These are phyloP conservation scores for Angomonas deanei DNA, from an alignment of 208 protist genomes.

Conservation along the genomic window DNA sequence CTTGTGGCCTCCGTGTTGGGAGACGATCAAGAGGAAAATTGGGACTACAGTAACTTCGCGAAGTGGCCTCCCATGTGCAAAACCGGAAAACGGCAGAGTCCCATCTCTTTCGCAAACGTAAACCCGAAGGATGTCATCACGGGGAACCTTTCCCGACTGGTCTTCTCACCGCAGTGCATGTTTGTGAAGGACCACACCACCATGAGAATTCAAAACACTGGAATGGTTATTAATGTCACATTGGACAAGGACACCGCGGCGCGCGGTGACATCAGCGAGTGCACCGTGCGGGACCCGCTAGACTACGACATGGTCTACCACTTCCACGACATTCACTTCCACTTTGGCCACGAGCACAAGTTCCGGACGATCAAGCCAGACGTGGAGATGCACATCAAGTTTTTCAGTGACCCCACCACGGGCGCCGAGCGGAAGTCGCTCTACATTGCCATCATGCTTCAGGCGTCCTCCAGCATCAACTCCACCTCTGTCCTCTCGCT, in stretches of 20 bases:
- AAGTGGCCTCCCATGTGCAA: constrained; percentile 44
- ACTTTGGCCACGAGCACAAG: constrained; percentile 54
- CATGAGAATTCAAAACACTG: constrained; percentile 53
- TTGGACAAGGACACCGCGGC: constrained; percentile 24
- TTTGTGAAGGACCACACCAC: constrained; percentile 42
- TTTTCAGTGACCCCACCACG: constrained; percentile 11
- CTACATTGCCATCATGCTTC: constrained; percentile 53
- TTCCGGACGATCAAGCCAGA: constrained; percentile 46
- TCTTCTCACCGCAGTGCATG: constrained; percentile 52
- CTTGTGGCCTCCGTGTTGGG: not conserved
- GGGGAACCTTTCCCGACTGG: constrained; percentile 19
- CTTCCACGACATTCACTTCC: constrained; percentile 60
- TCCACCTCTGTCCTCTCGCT: constrained; percentile 51
- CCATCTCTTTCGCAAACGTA: constrained; percentile 62
- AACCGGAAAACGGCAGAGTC: constrained; percentile 52
- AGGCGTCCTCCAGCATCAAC: constrained; percentile 43
- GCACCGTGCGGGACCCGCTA: constrained; percentile 49
- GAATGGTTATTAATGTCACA: constrained; percentile 35
- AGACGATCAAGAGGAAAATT: not conserved
- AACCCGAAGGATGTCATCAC: constrained; percentile 36
- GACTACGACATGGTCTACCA: constrained; percentile 28
- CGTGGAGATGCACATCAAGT: constrained; percentile 68
- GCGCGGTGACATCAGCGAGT: constrained; percentile 29
- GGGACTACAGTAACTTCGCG: constrained; percentile 44
- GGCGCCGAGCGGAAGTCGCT: constrained; percentile 25